Evolutionary conservation across 2,329 filamentous ascomycete species (phyloP).

Genomic region (Fusarium miscanthi): DNA sequence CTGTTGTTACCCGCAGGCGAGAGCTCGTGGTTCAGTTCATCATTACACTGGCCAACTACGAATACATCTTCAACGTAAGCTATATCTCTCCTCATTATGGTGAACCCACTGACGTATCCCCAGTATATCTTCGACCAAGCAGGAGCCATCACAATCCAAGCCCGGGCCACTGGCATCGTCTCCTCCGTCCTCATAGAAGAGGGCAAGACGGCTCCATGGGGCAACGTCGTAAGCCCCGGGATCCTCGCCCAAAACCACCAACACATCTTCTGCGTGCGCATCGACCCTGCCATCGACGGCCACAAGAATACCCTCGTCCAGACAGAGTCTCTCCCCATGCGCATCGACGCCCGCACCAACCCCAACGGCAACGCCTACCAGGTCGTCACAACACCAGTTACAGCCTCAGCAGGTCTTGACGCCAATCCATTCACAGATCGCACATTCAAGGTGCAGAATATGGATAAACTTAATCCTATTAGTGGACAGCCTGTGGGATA

Average conservation of each 20-base stretch:
- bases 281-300: slow-evolving; percentile 74
- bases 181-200: slow-evolving; percentile 69
- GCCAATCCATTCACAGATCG: slow-evolving; percentile 61
- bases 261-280: slow-evolving; percentile 73
- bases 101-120: accelerated
- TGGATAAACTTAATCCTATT: slow-evolving; percentile 54
- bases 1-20: slow-evolving; percentile 68
- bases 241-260: slow-evolving; percentile 77
- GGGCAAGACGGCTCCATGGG: slow-evolving; percentile 63
- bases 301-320: slow-evolving; percentile 64
- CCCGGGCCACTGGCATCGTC: slow-evolving; percentile 73
- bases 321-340: slow-evolving; percentile 56
- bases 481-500: slow-evolving; percentile 60
- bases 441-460: slow-evolving; percentile 63
- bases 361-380: slow-evolving; percentile 60
- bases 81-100: not conserved
- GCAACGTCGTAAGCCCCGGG: slow-evolving; percentile 72
- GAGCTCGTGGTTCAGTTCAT: slow-evolving; percentile 76
- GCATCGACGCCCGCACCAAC: slow-evolving; percentile 55
- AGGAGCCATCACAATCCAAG: slow-evolving; percentile 70
- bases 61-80: slow-evolving; percentile 62
- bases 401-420: slow-evolving; percentile 59
- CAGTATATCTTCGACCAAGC: slow-evolving; percentile 67
- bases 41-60: slow-evolving; percentile 77
- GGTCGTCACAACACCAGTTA: slow-evolving; percentile 56